Percentiles rank a stretch among this genome's conserved stretches.
These are phyloP conservation scores for Priceomyces fermenticarens DNA, from an alignment of 805 yeast species.

Conservation along the genomic window DNA sequence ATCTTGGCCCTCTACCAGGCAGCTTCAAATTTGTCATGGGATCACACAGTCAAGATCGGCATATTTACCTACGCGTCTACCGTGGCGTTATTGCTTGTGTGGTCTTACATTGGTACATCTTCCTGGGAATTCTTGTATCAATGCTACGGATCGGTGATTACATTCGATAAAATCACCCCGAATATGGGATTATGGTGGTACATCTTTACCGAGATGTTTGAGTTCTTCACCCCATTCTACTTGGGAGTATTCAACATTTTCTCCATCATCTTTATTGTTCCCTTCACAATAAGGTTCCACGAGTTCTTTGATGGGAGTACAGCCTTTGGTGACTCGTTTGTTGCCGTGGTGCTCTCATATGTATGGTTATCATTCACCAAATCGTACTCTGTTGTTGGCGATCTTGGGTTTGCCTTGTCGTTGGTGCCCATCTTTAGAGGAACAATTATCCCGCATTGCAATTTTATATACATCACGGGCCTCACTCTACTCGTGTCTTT, in stretches of 20 bases:
- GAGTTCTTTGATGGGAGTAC: slow-evolving; percentile 14
- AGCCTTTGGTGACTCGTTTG: slow-evolving; percentile 49
- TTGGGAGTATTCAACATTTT: slow-evolving; percentile 79
- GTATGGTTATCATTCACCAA: slow-evolving; percentile 60
- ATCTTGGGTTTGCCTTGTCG: slow-evolving; percentile 49
- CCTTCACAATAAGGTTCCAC: slow-evolving; percentile 67
- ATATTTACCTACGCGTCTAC: slow-evolving; percentile 13
- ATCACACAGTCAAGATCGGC: slow-evolving; percentile 15
- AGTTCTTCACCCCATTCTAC: slow-evolving; percentile 80
- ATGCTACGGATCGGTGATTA: slow-evolving; percentile 54
- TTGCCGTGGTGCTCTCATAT: slow-evolving; percentile 45
- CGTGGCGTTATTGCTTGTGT: slow-evolving; percentile 18
- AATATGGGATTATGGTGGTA: slow-evolving; percentile 99
- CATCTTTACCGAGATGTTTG: slow-evolving; percentile 92
- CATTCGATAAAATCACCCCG: slow-evolving; percentile 73
- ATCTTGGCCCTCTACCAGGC: slow-evolving; percentile 37
- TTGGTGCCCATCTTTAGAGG: slow-evolving; percentile 43
- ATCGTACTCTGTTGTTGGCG: slow-evolving; percentile 84
- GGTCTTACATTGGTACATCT: slow-evolving; percentile 25
- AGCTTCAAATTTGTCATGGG: slow-evolving; percentile 5
- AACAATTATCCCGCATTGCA: slow-evolving; percentile 44
- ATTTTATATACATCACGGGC: slow-evolving; percentile 43
- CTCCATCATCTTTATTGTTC: slow-evolving; percentile 62
- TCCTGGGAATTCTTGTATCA: slow-evolving; percentile 25
- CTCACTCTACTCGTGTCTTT: slow-evolving; percentile 51